Evolutionary conservation across 208 protist genomes (phyloP).

Genomic region (Trypanosoma rangeli): DNA sequence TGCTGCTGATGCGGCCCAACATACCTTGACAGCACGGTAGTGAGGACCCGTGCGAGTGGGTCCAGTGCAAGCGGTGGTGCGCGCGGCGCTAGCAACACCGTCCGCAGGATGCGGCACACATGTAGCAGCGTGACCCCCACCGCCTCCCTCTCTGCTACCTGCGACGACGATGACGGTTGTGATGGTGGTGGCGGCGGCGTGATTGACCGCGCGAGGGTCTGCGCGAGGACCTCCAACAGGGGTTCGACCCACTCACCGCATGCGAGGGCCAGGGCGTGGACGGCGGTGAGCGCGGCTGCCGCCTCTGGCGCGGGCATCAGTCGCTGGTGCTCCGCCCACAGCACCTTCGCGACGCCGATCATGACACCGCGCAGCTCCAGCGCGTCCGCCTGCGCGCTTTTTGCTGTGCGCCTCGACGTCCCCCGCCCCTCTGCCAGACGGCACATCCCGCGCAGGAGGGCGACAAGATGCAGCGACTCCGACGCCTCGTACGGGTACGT

Average conservation of each 20-base stretch:
- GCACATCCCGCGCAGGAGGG: constrained; percentile 57
- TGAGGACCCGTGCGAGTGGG: constrained; percentile 46
- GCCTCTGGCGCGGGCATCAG: constrained; percentile 44
- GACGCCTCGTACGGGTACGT: constrained; percentile 61
- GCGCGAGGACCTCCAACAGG: constrained; percentile 52
- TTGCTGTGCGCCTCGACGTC: constrained; percentile 21
- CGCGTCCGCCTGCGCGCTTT: constrained; percentile 28
- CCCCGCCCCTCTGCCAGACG: background rate
- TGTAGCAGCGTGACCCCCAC: constrained; percentile 54
- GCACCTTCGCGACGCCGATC: constrained; percentile 42
- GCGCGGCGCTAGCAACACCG: constrained; percentile 43
- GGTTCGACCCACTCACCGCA: constrained; percentile 59
- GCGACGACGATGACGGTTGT: constrained; percentile 2
- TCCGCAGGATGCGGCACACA: constrained; percentile 44
- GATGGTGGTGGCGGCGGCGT: constrained; percentile 20
- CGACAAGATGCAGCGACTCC: constrained; percentile 52
- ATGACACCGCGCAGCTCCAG: constrained; percentile 56
- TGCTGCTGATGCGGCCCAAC: constrained; percentile 80
- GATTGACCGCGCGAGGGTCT: constrained; percentile 41
- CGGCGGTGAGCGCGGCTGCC: constrained; percentile 45
- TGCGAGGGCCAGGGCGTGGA: constrained; percentile 55
- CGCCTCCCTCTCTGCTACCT: constrained; percentile 13
- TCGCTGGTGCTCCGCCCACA: constrained; percentile 64
- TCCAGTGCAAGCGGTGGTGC: constrained; percentile 64
- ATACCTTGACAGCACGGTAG: constrained; percentile 70